phyloP scores from a whole-genome alignment of 179 eudicot species.

The Beta macrorhiza region DNA sequence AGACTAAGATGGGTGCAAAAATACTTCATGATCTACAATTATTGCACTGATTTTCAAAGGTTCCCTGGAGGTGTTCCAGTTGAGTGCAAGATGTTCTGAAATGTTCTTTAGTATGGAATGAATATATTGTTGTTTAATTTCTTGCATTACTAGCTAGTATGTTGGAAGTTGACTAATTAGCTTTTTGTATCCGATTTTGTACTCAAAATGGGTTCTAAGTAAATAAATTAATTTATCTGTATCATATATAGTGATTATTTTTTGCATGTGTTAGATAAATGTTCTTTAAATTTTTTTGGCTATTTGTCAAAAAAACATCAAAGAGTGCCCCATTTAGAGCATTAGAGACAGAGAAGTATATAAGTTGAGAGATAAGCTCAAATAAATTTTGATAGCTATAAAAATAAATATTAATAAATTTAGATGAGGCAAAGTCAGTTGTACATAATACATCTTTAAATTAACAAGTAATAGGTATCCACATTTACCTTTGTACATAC shows the following conservation, averaged over 20 bases:
- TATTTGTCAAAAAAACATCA: too few species aligned
- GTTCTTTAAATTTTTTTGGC: too few species aligned
- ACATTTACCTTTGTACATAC: too few species aligned
- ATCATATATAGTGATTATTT: not conserved
- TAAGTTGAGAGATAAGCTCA: too few species aligned
- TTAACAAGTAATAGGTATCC: too few species aligned
- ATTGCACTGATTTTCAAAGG: constrained; percentile 39
- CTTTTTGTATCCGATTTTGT: not conserved
- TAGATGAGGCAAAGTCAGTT: too few species aligned
- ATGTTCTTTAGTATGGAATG: constrained; percentile 2
- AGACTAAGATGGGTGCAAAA: constrained; percentile 47
- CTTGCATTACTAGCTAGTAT: constrained; percentile 12
- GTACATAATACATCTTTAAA: too few species aligned
- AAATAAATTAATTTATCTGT: not conserved
- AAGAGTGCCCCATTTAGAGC: too few species aligned
- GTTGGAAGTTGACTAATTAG: constrained; percentile 7
- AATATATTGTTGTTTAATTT: not conserved
- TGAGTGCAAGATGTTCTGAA: constrained; percentile 30
- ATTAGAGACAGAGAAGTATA: too few species aligned
- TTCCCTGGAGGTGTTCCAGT: constrained; percentile 39
- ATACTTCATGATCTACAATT: constrained; percentile 45
- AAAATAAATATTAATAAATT: too few species aligned
- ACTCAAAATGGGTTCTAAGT: not conserved
- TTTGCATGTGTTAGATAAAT: too few species aligned
- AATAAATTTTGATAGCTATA: too few species aligned